Evolutionary conservation across 78 protist species (phyloP), one percentile per base, ranked within the genome.

Genomic region (Dictyostelium intermedium): DNA sequence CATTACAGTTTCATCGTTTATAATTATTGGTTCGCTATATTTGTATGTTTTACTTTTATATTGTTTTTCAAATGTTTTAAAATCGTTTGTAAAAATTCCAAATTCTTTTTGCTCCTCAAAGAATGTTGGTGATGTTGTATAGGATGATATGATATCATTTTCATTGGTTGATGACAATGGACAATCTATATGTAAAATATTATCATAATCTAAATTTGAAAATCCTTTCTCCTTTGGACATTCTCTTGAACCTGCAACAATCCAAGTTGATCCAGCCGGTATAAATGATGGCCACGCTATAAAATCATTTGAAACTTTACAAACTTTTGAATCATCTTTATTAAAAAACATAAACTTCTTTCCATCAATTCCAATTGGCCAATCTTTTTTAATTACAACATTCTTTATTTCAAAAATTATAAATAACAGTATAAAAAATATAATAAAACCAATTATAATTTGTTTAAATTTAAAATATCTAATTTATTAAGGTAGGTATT

Each of bases 301-400:
- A 50, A 85, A 85, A 23, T 85, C 47, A 23, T 50, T 34, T 32
- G 34, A 18, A 16, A 85, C 11, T 23, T 4, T 20, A 53, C 92
- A 85, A 34, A 72, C 84, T 7, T 39, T 39, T 37, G 47, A 18
- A 74, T 79, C 83, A n/a, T 25, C 8, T 20, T 45, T 77, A 72
- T 66, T 73, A 0, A 35, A 14, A 53, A 74, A 85, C 92, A 85
- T 72, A 8, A 85, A 45, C n/a, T 74, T 30, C 35, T 50, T 72
- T 7, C 76, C 76, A 74, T 43, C 83, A 47, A 85, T 74, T 74
- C 92, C 92, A 74, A 85, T 32, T 23, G 92, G 92, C 92, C 92
- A 85, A 34, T 76, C 63, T 10, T 37, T 72, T 30, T 70, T 53
- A 85, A 23, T 47, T 9, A 13, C 69, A 32, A 23, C 18, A 27